Evolutionary conservation across 2,329 filamentous ascomycete species (phyloP), one percentile per base, ranked within the genome.

Genomic region (Aspergillus ochraceus): DNA sequence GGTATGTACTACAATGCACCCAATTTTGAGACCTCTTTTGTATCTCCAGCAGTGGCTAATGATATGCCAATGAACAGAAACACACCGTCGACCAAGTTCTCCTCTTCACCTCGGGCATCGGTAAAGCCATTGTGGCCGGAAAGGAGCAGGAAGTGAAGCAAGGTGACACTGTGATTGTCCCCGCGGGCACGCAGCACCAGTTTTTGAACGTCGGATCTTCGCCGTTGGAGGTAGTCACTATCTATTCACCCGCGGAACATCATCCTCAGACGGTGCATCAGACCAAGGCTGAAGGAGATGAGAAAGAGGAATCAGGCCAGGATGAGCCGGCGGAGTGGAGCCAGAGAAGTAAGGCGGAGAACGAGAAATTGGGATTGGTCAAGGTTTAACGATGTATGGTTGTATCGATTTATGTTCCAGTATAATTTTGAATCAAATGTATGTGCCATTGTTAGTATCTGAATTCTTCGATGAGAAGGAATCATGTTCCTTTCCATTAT

Each of bases 41-140:
- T 58, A 9, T 11, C 3, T 10, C 3, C 6, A 24, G 1, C 2
- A n/a, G 11, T 14, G 14, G n/a, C 29, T n/a, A 32, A 12, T 29
- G 39, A 51, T 22, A 17, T 36, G 26, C 22, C 10, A 6, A n/a
- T n/a, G 5, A 2, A 6, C 45, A 76, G 70, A 68, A 74, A 45
- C 86, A 88, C 69, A 84, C 83, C 0, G 86, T 88, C 42, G 86
- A 89, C 63, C 86, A 89, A 65, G 84, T 86, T 57, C 76, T 89
- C 12, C 85, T 87, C 12, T 88, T 89, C 72, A 89, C 85, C 0
- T 83, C 81, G 6, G 86, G 86, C 12, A 77, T 74, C 11, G 85
- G 83, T 0, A 81, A 83, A 26, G 86, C 85, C 1, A 86, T 83
- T 2, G 81, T 88, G 4, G 82, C 80, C 17, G 85, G 84, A 1